phyloP scores from a whole-genome alignment of 176 grass and related monocot species.

The Themeda triandra region DNA sequence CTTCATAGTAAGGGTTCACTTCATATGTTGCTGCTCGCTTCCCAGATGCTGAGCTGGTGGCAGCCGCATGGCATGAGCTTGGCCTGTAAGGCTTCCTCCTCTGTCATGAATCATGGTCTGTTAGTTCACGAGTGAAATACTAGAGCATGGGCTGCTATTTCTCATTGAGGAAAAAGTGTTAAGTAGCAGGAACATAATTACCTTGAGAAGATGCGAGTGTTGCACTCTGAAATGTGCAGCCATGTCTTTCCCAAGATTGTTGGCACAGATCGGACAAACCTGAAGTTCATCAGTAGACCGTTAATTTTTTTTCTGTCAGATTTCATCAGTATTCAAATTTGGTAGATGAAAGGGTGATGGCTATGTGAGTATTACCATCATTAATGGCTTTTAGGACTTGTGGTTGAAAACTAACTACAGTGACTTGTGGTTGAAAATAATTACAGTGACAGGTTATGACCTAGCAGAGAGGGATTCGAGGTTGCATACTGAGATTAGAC shows the following conservation, averaged over 20 bases:
- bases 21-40: slow-evolving; percentile 32
- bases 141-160: not conserved
- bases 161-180: not conserved
- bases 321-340: not conserved
- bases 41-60: not conserved
- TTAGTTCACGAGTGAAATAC: not conserved
- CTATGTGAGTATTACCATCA: not conserved
- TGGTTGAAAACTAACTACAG: not conserved
- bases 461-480: not conserved
- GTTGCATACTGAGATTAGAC: not conserved
- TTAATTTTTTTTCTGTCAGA: not conserved
- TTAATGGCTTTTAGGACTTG: not conserved
- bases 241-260: slow-evolving; percentile 75
- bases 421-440: not conserved
- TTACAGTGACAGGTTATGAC: not conserved
- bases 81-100: slow-evolving; percentile 66
- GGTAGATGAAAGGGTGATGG: not conserved
- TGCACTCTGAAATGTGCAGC: slow-evolving; percentile 62
- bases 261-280: slow-evolving; percentile 81
- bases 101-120: slow-evolving; percentile 24
- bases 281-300: slow-evolving; percentile 13
- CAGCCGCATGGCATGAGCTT: slow-evolving; percentile 37
- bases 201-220: slow-evolving; percentile 69
- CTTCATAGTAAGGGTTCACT: slow-evolving; percentile 37
- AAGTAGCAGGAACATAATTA: slow-evolving; percentile 4